Evolutionary conservation across 2,329 filamentous ascomycete species (phyloP).

Genomic region (Xylariales sp.): DNA sequence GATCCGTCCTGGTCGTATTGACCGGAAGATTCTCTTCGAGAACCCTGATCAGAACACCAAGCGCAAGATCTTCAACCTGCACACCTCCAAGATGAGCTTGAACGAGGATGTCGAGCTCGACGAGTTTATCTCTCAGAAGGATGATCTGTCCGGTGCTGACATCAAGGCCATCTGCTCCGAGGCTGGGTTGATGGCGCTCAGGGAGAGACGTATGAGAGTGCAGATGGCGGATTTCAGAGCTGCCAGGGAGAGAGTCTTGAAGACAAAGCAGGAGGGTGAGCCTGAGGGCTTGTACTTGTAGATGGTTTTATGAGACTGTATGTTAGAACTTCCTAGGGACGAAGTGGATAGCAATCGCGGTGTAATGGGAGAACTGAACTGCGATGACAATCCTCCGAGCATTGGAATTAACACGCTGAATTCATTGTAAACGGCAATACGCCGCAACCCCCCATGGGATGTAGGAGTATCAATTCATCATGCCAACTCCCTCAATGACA

Average conservation of each 20-base stretch:
- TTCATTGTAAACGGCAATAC: too few relatives aligned
- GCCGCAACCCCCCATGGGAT: too few relatives aligned
- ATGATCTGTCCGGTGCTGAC: conserved; percentile 93
- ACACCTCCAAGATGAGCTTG: conserved; percentile 98
- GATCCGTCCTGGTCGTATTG: conserved; percentile 95
- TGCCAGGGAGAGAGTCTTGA: conserved; percentile 88
- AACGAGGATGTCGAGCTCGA: conserved; percentile 96
- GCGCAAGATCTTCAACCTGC: conserved; percentile 96
- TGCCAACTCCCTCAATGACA: too few relatives aligned
- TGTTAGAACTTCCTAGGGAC: too few relatives aligned
- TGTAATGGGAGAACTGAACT: too few relatives aligned
- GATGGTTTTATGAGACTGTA: conserved; percentile 11
- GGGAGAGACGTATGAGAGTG: conserved; percentile 94
- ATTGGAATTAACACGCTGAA: too few relatives aligned
- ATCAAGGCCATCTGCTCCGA: conserved; percentile 99
- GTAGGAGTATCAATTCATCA: too few relatives aligned
- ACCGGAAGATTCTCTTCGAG: conserved; percentile 85
- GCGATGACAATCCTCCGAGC: too few relatives aligned
- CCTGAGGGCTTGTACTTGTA: conserved; percentile 99
- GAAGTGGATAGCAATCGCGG: too few relatives aligned
- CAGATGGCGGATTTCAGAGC: conserved; percentile 98
- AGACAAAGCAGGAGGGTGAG: conserved; percentile 98
- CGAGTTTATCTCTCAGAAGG: conserved; percentile 98
- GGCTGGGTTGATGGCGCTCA: conserved; percentile 86
- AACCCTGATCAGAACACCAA: conserved; percentile 77